Percentiles rank a stretch among this genome's conserved stretches.
Evolutionary conservation across 2,329 filamentous ascomycete species (phyloP).

Genomic region (Cyphellophora europaea): DNA sequence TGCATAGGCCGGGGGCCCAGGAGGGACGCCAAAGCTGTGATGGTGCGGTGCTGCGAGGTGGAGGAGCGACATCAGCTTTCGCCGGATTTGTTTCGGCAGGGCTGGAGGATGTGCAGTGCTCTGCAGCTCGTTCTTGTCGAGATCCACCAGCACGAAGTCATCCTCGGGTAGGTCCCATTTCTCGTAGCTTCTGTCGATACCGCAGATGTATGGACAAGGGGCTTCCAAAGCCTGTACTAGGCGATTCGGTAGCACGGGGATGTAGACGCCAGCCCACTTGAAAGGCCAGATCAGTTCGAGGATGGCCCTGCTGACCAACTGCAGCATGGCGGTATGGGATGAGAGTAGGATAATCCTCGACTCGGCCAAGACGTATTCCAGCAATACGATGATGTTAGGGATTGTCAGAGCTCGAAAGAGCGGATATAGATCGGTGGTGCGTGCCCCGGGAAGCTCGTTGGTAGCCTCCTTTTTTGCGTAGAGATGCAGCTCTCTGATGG

Average conservation of each 20-base stretch:
- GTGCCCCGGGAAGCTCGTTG: slow-evolving; percentile 87
- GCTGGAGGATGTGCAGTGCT: slow-evolving; percentile 68
- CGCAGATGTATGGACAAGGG: slow-evolving; percentile 93
- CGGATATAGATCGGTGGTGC: slow-evolving; percentile 85
- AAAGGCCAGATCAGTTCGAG: slow-evolving; percentile 78
- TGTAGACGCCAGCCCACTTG: slow-evolving; percentile 89
- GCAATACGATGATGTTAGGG: slow-evolving; percentile 82
- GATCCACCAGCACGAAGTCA: slow-evolving; percentile 88
- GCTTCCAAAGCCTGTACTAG: slow-evolving; percentile 86
- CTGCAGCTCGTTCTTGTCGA: slow-evolving; percentile 85
- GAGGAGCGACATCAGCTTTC: slow-evolving; percentile 79
- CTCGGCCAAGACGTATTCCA: slow-evolving; percentile 88
- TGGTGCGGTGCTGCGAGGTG: slow-evolving; percentile 88
- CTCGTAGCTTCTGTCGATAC: slow-evolving; percentile 87
- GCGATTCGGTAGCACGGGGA: slow-evolving; percentile 79
- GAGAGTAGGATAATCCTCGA: slow-evolving; percentile 94
- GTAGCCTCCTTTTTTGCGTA: slow-evolving; percentile 87
- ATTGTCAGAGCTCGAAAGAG: slow-evolving; percentile 84
- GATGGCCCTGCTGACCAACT: slow-evolving; percentile 82
- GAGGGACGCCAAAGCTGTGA: slow-evolving; percentile 71
- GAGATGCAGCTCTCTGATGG: slow-evolving; percentile 77
- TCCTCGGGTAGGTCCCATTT: slow-evolving; percentile 80
- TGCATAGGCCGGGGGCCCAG: slow-evolving; percentile 86
- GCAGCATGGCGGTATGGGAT: slow-evolving; percentile 91
- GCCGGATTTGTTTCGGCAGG: slow-evolving; percentile 77